Evolutionary conservation across 345 rosid species (phyloP).

Genomic region (Gossypium mustelinum): DNA sequence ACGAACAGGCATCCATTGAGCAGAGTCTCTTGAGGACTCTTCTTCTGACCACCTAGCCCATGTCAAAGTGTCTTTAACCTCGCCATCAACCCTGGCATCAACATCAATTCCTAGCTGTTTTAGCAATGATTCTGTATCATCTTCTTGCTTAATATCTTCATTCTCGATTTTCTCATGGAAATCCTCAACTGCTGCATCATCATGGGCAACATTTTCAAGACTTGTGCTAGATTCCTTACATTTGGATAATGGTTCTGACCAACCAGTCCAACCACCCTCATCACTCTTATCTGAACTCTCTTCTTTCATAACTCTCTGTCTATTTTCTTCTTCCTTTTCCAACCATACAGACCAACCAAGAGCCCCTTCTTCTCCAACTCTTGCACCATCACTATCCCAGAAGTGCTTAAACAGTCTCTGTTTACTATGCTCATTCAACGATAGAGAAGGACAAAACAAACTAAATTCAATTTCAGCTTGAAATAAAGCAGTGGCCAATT

Average conservation of each 20-base stretch:
- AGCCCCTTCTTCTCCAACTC: constrained; percentile 97
- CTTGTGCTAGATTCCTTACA: constrained; percentile 31
- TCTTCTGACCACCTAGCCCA: constrained; percentile 90
- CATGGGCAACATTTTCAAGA: constrained; percentile 31
- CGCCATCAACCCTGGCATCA: constrained; percentile 51
- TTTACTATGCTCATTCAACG: constrained; percentile 64
- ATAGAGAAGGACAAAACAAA: constrained; percentile 77
- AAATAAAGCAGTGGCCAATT: constrained; percentile 79
- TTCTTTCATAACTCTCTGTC: constrained; percentile 64
- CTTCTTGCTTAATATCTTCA: constrained; percentile 59
- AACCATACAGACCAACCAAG: constrained; percentile 88
- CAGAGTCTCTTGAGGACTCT: constrained; percentile 68
- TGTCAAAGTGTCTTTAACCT: constrained; percentile 69
- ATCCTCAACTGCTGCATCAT: constrained; percentile 31
- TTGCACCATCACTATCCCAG: constrained; percentile 78
- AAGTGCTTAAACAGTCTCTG: constrained; percentile 90
- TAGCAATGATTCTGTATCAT: constrained; percentile 75
- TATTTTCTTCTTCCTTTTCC: constrained; percentile 89
- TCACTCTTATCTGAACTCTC: constrained; percentile 51
- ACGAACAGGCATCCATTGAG: constrained; percentile 87
- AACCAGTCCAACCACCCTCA: constrained; percentile 96
- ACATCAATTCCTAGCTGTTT: constrained; percentile 78
- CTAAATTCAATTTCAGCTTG: constrained; percentile 93
- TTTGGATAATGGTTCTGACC: constrained; percentile 70
- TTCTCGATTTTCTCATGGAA: constrained; percentile 42